These are phyloP conservation scores for Cantharellus cinnabarinus DNA, from an alignment of 768 basidiomycete genomes.

Conservation along the genomic window DNA sequence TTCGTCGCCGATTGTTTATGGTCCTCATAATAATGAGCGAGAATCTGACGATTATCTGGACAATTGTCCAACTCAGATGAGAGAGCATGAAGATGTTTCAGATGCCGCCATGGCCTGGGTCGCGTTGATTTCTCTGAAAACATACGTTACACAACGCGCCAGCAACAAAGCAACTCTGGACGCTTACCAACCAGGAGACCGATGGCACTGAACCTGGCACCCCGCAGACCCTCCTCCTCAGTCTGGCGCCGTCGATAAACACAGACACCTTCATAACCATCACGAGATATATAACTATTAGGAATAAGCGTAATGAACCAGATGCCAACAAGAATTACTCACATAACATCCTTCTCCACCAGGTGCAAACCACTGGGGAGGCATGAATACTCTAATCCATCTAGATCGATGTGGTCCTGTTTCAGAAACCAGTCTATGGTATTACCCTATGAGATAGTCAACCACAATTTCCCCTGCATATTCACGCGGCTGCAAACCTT, in stretches of 20 bases:
- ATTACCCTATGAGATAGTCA: not conserved
- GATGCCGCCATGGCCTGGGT: conserved; percentile 60
- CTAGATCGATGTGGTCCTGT: not conserved
- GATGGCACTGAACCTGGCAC: conserved; percentile 58
- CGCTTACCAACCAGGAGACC: conserved; percentile 45
- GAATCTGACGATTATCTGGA: not conserved
- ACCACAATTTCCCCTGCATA: not conserved
- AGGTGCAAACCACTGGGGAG: conserved; percentile 68
- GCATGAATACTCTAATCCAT: conserved; percentile 54
- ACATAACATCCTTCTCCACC: conserved; percentile 65
- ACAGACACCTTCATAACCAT: conserved; percentile 47
- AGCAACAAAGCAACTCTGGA: not conserved
- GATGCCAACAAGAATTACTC: conserved; percentile 14
- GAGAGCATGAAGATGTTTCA: conserved; percentile 40
- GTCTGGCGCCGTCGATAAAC: conserved; percentile 53
- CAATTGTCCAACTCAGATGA: conserved; percentile 23
- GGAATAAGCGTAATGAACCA: not conserved
- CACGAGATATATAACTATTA: conserved; percentile 51
- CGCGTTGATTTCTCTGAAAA: conserved; percentile 11
- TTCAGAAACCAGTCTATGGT: not conserved
- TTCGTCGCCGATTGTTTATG: not conserved
- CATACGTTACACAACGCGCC: not conserved
- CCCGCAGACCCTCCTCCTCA: conserved; percentile 47
- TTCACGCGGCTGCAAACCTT: not conserved
- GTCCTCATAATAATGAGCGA: not conserved